Base-by-base conservation (phyloP, 176 grass and related monocot species). In the Dactylis glomerata region DNA sequence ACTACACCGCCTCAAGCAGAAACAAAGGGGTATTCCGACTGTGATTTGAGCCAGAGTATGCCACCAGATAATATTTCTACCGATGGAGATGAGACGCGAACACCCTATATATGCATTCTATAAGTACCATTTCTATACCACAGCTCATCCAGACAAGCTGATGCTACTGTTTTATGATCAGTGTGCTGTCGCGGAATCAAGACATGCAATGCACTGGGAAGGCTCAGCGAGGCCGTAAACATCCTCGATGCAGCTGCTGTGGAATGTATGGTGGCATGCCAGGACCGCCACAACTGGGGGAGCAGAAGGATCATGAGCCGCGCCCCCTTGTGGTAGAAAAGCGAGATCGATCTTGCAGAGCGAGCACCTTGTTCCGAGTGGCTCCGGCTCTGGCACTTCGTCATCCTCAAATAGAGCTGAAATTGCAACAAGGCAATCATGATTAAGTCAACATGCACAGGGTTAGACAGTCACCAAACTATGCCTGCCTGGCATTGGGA, bases 311-410 rank as follows among this genome's bases (percentile, higher is more conserved):
- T 73, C 79, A 34, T 57, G 44, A 33, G 75, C 45, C 46, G 58
- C 17, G 10, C 63, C 68, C 15, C 79, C 79, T 52, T 65, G 85
- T 15, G 86, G 76, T 19, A 26, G 61, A 49, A 92, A 94, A 9
- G 92, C 83, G 0, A 94, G 27, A 62, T 94, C 92, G 3, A 94
- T 72, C 77, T 88, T 86, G 87, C 92, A 94, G 77, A 94, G 89
- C 37, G 78, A 70, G 46, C 92, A 94, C 81, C 84, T 89, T 32
- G 81, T 86, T 11, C 92, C 92, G 76, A 89, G 82, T 36, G 89
- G 89, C 41, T 84, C 80, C 22, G 82, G 57, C 24, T 67, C 73
- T 73, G 76, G 86, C 0, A 11, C 37, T 1, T 86, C 56, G 8
- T 75, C 58, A 5, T 34, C 69, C 65, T 59, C 80, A n/a, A 68